Conservation (phyloP, 2,329 filamentous ascomycete genomes). For the Aspergillus sp. region DNA sequence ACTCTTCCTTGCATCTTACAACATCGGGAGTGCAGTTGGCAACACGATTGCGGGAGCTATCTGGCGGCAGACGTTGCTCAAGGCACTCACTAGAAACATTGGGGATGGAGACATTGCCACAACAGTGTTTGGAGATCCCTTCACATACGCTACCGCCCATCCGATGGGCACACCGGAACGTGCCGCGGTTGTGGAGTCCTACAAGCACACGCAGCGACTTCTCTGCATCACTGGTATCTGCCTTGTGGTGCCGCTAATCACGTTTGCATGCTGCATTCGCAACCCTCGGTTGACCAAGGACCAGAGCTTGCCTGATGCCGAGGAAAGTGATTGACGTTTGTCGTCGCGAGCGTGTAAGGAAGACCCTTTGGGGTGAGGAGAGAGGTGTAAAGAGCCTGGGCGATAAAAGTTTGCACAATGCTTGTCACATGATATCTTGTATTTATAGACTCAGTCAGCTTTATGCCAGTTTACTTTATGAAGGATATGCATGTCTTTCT, state of each 20-base stretch:
- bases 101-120: constrained; percentile 42
- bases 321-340: constrained; percentile 3
- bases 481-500: no score
- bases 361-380: no score
- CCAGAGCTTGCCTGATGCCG: constrained; percentile 46
- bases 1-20: constrained; percentile 63
- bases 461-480: no score
- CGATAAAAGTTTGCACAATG: no score
- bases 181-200: constrained; percentile 44
- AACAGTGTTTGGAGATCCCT: constrained; percentile 43
- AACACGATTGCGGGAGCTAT: constrained; percentile 61
- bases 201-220: constrained; percentile 47
- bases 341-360: no score
- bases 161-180: constrained; percentile 47
- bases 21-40: constrained; percentile 61
- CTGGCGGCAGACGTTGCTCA: constrained; percentile 59
- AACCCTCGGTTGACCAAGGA: constrained; percentile 47
- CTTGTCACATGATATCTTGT: no score
- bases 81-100: constrained; percentile 40
- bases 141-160: constrained; percentile 36
- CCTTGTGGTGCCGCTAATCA: constrained; percentile 46
- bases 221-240: constrained; percentile 54
- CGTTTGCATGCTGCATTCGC: constrained; percentile 46
- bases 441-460: no score
- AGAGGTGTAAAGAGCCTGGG: no score